A percentile compares a stretch with the other conserved stretches of the same genome.
Evolutionary conservation across 2,329 filamentous ascomycete species (phyloP).

Genomic region (Talaromyces sp.): DNA sequence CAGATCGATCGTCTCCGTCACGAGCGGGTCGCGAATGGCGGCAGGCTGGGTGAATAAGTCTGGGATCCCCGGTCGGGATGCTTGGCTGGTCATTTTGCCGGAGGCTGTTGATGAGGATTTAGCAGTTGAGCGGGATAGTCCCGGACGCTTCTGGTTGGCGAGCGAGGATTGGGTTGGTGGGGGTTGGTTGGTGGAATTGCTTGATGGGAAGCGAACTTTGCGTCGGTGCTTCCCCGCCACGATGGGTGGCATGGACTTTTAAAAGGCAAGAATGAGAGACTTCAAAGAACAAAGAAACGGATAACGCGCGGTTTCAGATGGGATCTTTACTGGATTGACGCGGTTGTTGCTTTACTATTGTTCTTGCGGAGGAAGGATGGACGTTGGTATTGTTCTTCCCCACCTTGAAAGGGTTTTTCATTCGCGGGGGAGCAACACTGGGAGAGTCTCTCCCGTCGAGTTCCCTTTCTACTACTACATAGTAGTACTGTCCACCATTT

Average conservation of each 20-base stretch:
- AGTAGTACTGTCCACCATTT: not conserved
- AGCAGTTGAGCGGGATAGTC: constrained; percentile 6
- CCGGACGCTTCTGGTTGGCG: constrained; percentile 20
- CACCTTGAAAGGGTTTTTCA: constrained; percentile 5
- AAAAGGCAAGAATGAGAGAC: not conserved
- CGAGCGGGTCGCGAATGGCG: constrained; percentile 65
- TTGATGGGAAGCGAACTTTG: constrained; percentile 42
- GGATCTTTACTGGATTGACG: no score
- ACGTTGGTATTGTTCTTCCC: constrained; percentile 14
- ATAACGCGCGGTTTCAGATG: not conserved
- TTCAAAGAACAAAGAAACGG: not conserved
- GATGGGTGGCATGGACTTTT: constrained; percentile 35
- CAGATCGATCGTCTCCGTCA: constrained; percentile 67
- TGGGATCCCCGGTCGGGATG: constrained; percentile 36
- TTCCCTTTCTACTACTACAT: no score
- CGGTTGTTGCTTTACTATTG: not conserved
- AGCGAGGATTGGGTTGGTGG: constrained; percentile 18
- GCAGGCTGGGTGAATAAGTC: constrained; percentile 53
- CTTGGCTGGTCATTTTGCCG: constrained; percentile 28
- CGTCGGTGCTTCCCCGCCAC: constrained; percentile 40
- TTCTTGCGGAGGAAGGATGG: not conserved
- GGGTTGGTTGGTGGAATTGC: constrained; percentile 29
- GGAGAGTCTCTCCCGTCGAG: no score
- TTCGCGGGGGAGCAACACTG: constrained; percentile 2
- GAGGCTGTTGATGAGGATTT: constrained; percentile 3